These are phyloP conservation scores for Naematelia aurantialba DNA, from an alignment of 768 basidiomycete species.

Conservation along the genomic window DNA sequence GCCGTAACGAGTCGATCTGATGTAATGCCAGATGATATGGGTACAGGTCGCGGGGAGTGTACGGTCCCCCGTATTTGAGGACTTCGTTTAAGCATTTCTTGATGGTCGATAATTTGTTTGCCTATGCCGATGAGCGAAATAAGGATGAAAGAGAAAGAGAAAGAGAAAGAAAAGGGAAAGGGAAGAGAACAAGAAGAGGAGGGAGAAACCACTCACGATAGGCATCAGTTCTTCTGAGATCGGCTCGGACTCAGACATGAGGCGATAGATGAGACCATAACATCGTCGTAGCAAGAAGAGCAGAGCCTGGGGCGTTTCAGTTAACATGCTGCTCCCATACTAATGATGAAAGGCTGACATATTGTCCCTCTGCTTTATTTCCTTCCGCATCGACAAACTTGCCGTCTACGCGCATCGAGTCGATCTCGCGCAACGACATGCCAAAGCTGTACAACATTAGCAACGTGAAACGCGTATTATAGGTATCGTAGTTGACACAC, in stretches of 20 bases:
- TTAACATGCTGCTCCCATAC: not conserved
- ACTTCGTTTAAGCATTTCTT: slow-evolving; percentile 97
- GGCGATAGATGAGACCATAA: slow-evolving; percentile 88
- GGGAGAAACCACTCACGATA: slow-evolving; percentile 58
- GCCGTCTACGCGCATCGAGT: slow-evolving; percentile 93
- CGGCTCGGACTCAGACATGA: slow-evolving; percentile 91
- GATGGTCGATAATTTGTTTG: slow-evolving; percentile 92
- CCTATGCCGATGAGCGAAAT: slow-evolving; percentile 54
- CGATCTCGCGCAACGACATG: slow-evolving; percentile 87
- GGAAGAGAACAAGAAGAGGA: not conserved
- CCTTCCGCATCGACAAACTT: slow-evolving; percentile 95
- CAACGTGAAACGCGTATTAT: not conserved
- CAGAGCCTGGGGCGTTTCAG: slow-evolving; percentile 62
- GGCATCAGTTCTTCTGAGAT: slow-evolving; percentile 98
- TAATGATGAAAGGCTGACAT: slow-evolving; percentile 61
- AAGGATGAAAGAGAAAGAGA: not conserved
- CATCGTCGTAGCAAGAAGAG: slow-evolving; percentile 89
- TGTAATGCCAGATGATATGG: slow-evolving; percentile 92
- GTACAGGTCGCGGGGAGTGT: slow-evolving; percentile 85
- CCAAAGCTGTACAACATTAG: slow-evolving; percentile 68
- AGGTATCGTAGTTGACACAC: slow-evolving; percentile 27
- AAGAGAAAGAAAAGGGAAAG: not conserved
- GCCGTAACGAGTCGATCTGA: slow-evolving; percentile 88
- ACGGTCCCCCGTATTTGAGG: slow-evolving; percentile 88
- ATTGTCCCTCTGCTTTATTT: slow-evolving; percentile 87